phyloP scores from a whole-genome alignment of 352 stramenopile species.

The Thalassiosira mediterranea region DNA sequence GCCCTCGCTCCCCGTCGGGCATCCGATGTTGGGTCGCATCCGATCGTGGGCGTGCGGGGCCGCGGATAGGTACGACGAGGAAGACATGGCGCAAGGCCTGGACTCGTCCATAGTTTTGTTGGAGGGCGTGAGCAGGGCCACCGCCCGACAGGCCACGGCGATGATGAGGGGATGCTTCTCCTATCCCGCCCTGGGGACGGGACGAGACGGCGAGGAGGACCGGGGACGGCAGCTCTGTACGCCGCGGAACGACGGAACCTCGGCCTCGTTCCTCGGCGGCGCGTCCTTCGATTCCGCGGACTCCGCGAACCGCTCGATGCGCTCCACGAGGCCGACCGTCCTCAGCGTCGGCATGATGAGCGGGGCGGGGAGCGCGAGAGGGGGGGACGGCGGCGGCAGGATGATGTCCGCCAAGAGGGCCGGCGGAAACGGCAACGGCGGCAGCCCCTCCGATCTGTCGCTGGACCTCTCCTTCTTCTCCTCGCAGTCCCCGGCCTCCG shows the following conservation, averaged over 20 bases:
- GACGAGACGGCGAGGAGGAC: constrained; percentile 35
- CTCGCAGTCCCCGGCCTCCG: constrained; percentile 4
- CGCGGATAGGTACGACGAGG: constrained; percentile 76
- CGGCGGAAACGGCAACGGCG: constrained; percentile 8
- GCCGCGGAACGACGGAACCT: constrained; percentile 16
- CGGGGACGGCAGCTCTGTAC: constrained; percentile 15
- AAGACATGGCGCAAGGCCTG: constrained; percentile 47
- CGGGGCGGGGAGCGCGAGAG: constrained; percentile 34
- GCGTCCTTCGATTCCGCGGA: constrained; percentile 34
- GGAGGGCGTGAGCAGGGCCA: constrained; percentile 46
- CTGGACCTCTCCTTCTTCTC: constrained; percentile 38
- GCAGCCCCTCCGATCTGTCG: constrained; percentile 17
- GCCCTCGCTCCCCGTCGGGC: constrained; percentile 67
- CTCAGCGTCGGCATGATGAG: constrained; percentile 50
- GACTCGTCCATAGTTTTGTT: constrained; percentile 73
- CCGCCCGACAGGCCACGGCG: constrained; percentile 43
- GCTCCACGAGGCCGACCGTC: constrained; percentile 33
- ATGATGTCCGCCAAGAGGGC: constrained; percentile 30
- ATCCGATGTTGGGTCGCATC: constrained; percentile 67
- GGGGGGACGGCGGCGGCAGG: constrained; percentile 48
- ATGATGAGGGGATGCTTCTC: constrained; percentile 41
- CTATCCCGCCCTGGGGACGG: constrained; percentile 14
- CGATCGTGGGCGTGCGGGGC: constrained; percentile 63
- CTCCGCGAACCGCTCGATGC: constrained; percentile 15
- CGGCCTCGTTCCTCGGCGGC: constrained; percentile 16